Base-by-base conservation (phyloP, 306 rosid genomes). In the Fagus sylvatica region DNA sequence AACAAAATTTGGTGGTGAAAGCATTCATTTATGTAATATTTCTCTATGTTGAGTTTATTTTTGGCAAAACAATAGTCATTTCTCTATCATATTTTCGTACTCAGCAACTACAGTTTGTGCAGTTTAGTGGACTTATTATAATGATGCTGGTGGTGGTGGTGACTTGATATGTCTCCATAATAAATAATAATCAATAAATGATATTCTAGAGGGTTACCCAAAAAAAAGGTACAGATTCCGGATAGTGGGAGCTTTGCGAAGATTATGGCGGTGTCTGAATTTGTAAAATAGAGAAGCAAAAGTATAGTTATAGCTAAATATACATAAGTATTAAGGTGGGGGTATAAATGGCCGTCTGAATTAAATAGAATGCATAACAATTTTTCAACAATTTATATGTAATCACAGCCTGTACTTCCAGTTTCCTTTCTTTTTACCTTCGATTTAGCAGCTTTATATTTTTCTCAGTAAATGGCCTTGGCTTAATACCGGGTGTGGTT, bases 391-490 rank as follows among this genome's bases (percentile, higher is more conserved):
- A 17, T 82, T 39, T 39, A 40, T 30, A 30, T n/a, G 72, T 49
- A 40, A 80, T 8, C 75, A 22, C 7, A 37, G 33, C 65, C 59
- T 73, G 72, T 65, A 32, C 69, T 53, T 41, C n/a, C 54, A 16
- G 32, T n/a, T 41, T 65, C 43, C 40, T 64, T 57, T 78, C 7
- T 39, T 76, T n/a, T 40, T 33, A 74, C 77, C 69, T 56, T 77
- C 78, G 72, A 79, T 15, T n/a, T 78, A 69, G 75, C 67, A 76
- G 56, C 71, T 77, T 28, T 70, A 19, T 70, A 73, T 86, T 65
- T 90, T 74, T 83, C 83, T 68, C 96, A 91, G 99, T 95, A 46
- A 89, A 86, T 53, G 99, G 99, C 78, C 99, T 95, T 78, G 99
- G 96, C 83, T 75, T 95, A 80, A 91, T 95, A 79, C 97, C 98